Conservation (phyloP, 1,284 basidiomycete species). For the Dichomitus squalens region DNA sequence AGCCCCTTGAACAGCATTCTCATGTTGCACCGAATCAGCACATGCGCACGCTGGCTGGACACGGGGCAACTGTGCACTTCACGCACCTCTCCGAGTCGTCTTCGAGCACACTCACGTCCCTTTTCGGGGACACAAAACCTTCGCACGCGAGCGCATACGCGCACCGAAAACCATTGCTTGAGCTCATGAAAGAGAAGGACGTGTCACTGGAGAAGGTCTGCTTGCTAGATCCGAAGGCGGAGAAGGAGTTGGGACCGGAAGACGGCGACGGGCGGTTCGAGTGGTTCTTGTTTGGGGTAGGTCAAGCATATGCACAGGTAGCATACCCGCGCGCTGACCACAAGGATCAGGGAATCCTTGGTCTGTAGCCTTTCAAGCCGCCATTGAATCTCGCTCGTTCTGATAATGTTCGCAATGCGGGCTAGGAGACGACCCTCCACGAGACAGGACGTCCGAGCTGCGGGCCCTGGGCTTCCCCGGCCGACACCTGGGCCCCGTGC, state of each 20-base stretch:
- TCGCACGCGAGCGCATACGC: slow-evolving; percentile 54
- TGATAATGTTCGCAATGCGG: background rate
- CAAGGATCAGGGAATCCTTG: slow-evolving; percentile 58
- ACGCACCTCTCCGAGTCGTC: slow-evolving; percentile 81
- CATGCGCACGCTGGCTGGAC: slow-evolving; percentile 80
- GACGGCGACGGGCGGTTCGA: slow-evolving; percentile 77
- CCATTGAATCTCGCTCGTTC: background rate
- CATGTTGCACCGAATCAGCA: slow-evolving; percentile 51
- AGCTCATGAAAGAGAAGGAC: slow-evolving; percentile 57
- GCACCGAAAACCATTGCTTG: slow-evolving; percentile 65
- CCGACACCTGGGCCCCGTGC: slow-evolving; percentile 81
- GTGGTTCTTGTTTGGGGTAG: slow-evolving; percentile 86
- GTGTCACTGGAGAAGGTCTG: slow-evolving; percentile 71
- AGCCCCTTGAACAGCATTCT: background rate
- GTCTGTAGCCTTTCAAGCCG: slow-evolving; percentile 32
- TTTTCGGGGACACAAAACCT: slow-evolving; percentile 36
- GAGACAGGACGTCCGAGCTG: slow-evolving; percentile 87
- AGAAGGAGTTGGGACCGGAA: slow-evolving; percentile 65
- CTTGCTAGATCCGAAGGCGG: slow-evolving; percentile 86
- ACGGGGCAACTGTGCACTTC: slow-evolving; percentile 71
- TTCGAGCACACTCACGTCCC: slow-evolving; percentile 53
- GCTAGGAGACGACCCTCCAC: slow-evolving; percentile 85
- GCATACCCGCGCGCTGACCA: too few species aligned
- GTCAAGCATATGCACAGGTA: slow-evolving; percentile 21
- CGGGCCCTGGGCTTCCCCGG: slow-evolving; percentile 85